These are phyloP conservation scores for Annulohypoxylon maeteangense DNA, from an alignment of 495 filamentous ascomycete genomes.

Conservation along the genomic window DNA sequence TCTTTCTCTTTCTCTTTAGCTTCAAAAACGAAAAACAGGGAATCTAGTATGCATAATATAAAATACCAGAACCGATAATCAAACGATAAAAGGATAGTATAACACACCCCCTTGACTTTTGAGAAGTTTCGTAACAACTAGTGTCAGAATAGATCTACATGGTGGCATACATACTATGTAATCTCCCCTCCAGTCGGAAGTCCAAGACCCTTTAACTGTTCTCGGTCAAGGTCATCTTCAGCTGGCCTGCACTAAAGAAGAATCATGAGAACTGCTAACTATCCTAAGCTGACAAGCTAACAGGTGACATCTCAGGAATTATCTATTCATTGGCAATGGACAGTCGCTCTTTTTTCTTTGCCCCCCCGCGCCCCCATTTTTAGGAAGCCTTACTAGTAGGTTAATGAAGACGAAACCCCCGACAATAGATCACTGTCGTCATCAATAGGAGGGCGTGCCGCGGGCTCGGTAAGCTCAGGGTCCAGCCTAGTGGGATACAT, in stretches of 20 bases:
- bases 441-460: constrained; percentile 30
- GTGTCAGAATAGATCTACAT: constrained; percentile 14
- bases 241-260: constrained; percentile 28
- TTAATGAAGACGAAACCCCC: constrained; percentile 15
- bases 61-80: constrained; percentile 4
- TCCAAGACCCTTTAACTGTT: constrained; percentile 18
- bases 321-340: constrained; percentile 13
- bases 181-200: background rate
- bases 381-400: constrained; percentile 17
- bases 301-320: constrained; percentile 22
- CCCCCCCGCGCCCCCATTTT: constrained; percentile 31
- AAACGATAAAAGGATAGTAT: constrained; percentile 5
- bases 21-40: background rate
- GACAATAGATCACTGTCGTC: constrained; percentile 31
- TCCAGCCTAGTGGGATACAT: constrained; percentile 30
- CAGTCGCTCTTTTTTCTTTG: background rate
- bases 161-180: background rate
- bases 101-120: constrained; percentile 6
- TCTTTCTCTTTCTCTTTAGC: too few species aligned
- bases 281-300: constrained; percentile 8
- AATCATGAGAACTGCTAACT: constrained; percentile 14
- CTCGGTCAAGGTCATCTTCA: constrained; percentile 34
- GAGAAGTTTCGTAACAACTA: constrained; percentile 4
- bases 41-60: background rate
- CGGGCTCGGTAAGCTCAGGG: constrained; percentile 42